Evolutionary conservation across 208 protist species (phyloP).

Genomic region (Acanthamoeba healyi): DNA sequence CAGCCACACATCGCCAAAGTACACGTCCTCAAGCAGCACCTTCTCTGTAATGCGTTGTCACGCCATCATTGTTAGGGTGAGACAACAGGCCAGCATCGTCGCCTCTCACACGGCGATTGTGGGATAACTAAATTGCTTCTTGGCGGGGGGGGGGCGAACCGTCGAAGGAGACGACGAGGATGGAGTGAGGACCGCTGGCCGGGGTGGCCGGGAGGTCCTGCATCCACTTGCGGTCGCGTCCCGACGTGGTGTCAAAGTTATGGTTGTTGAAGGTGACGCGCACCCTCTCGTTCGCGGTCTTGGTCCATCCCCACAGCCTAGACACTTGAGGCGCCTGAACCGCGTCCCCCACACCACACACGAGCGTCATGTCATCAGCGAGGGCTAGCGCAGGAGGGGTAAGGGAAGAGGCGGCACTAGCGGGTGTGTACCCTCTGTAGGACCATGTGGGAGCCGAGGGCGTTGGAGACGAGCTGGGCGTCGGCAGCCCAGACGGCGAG

Average conservation of each 20-base stretch:
- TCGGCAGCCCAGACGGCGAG: neutral
- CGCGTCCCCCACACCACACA: neutral
- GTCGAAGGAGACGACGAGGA: neutral
- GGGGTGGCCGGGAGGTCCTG: neutral
- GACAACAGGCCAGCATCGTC: neutral
- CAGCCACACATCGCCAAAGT: conserved; percentile 78
- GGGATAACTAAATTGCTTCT: neutral
- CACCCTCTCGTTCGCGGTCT: neutral
- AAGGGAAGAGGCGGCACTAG: neutral
- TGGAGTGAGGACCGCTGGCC: conserved; percentile 45
- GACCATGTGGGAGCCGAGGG: conserved; percentile 75
- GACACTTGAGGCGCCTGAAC: neutral
- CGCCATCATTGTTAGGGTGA: too few species aligned
- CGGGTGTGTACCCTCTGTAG: conserved; percentile 47
- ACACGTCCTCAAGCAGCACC: conserved; percentile 37
- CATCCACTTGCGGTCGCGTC: conserved; percentile 19
- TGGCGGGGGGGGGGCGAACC: neutral
- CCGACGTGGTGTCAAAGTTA: neutral
- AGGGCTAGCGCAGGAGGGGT: neutral
- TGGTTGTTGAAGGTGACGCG: neutral
- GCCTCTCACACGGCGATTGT: too few species aligned
- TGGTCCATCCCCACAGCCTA: neutral
- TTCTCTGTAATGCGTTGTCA: neutral
- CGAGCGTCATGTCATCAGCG: neutral
- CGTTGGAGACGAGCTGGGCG: conserved; percentile 56